Evolutionary conservation across 1,139 yeast species (phyloP).

Genomic region (Saccharomyces hybrid): DNA sequence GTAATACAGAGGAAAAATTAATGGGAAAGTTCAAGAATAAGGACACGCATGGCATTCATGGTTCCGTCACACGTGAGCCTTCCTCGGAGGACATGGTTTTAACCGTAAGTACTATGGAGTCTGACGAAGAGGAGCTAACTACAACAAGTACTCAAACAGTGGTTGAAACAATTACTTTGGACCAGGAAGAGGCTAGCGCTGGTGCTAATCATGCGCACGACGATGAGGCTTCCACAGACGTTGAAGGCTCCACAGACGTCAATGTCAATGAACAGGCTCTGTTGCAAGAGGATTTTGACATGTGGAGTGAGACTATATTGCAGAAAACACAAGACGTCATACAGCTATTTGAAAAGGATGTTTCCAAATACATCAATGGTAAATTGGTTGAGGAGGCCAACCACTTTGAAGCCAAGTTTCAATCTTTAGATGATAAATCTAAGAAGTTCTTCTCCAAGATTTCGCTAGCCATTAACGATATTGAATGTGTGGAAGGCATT

Average conservation of each 20-base stretch:
- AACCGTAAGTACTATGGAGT: neutral
- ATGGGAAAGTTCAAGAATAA: neutral
- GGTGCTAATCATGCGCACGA: neutral
- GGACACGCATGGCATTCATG: neutral
- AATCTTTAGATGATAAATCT: neutral
- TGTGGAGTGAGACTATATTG: conserved; percentile 11
- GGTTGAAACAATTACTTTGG: neutral
- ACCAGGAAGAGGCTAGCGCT: neutral
- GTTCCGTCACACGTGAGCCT: neutral
- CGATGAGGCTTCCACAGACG: neutral
- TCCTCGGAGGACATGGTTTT: neutral
- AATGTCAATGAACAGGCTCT: conserved; percentile 7
- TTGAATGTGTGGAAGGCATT: conserved; percentile 42
- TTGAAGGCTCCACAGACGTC: conserved; percentile 2
- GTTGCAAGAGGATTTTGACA: conserved; percentile 13
- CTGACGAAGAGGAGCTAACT: neutral
- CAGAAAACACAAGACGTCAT: conserved; percentile 9
- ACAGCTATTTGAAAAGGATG: conserved; percentile 11
- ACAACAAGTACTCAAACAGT: neutral
- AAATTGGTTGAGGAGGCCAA: neutral
- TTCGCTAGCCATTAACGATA: conserved; percentile 36
- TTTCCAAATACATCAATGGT: conserved; percentile 4
- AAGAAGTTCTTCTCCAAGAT: neutral
- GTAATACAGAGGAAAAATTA: conserved; percentile 3
- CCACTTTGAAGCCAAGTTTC: neutral